These are phyloP conservation scores for Sporodiniella umbellata DNA, from an alignment of 371 early-diverging fungal genomes.

Conservation along the genomic window DNA sequence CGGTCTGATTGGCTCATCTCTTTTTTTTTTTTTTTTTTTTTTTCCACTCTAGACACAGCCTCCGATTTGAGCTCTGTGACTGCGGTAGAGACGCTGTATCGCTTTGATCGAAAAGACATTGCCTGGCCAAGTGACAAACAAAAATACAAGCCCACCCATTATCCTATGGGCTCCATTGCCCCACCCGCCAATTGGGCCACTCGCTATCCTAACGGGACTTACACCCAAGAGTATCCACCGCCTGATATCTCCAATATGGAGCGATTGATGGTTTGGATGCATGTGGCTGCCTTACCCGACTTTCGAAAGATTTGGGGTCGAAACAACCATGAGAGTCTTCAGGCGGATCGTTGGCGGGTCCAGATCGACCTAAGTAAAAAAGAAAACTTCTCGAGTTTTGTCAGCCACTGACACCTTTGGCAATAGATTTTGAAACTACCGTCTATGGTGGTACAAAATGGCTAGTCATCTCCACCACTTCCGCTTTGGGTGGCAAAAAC, in stretches of 20 bases:
- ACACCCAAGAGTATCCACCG: conserved; percentile 56
- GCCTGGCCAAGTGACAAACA: conserved; percentile 88
- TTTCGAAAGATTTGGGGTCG: conserved; percentile 96
- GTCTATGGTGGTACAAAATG: conserved; percentile 90
- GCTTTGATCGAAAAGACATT: conserved; percentile 65
- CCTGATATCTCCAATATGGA: conserved; percentile 74
- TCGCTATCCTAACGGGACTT: conserved; percentile 59
- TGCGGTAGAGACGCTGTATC: conserved; percentile 5
- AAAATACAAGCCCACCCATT: conserved; percentile 64
- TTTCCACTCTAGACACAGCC: conserved; percentile 39
- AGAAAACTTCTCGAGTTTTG: background rate
- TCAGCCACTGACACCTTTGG: background rate
- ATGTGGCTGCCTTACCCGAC: conserved; percentile 91
- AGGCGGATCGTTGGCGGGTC: conserved; percentile 64
- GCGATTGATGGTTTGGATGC: conserved; percentile 99
- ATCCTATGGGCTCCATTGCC: conserved; percentile 47
- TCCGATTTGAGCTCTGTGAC: conserved; percentile 26
- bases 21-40: too few relatives aligned
- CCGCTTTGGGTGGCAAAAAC: conserved; percentile 93
- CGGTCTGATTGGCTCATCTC: too few relatives aligned
- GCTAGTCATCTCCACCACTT: conserved; percentile 86
- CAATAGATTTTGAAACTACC: conserved; percentile 75
- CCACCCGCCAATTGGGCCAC: conserved; percentile 81
- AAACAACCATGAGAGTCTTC: conserved; percentile 55
- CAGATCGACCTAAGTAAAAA: conserved; percentile 62